Conservation (phyloP, 306 rosid species). For the Acacia acuminata region DNA sequence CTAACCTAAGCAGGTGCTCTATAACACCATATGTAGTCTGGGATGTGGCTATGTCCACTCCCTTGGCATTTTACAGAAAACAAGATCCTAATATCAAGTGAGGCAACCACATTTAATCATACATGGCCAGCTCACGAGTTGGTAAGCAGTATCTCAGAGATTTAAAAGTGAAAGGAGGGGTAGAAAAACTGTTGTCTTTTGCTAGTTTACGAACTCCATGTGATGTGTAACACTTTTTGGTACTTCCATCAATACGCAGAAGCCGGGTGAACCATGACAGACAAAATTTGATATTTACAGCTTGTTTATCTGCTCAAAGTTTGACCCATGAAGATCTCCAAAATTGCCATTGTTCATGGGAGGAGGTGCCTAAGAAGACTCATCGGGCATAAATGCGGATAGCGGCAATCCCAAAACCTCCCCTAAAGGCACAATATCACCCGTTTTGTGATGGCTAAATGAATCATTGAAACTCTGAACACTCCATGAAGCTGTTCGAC, state of each 20-base stretch:
- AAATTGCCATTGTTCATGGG: conserved; percentile 46
- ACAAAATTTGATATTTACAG: conserved; percentile 90
- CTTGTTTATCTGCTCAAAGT: conserved; percentile 57
- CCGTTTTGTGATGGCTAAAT: conserved; percentile 40
- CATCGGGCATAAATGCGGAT: conserved; percentile 45
- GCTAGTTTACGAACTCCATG: conserved; percentile 32
- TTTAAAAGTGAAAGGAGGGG: background rate
- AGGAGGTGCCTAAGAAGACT: conserved; percentile 35
- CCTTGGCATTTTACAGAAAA: conserved; percentile 34
- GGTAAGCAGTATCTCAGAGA: conserved; percentile 19
- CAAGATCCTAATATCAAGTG: conserved; percentile 4
- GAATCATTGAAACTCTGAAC: conserved; percentile 55
- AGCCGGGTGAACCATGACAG: conserved; percentile 30
- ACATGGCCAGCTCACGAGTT: conserved; percentile 23
- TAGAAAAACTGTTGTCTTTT: conserved; percentile 11
- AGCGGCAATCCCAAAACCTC: conserved; percentile 58
- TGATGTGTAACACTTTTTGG: conserved; percentile 3
- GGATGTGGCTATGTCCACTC: conserved; percentile 36
- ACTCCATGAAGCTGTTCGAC: conserved; percentile 85
- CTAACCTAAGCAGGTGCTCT: conserved; percentile 42
- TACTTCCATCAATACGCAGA: conserved; percentile 32
- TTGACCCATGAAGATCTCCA: conserved; percentile 84
- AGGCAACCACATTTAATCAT: background rate
- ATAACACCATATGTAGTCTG: conserved; percentile 41
- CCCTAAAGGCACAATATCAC: conserved; percentile 51